These are phyloP conservation scores for Magnaporthiopsis rhizophila DNA, from an alignment of 2,329 filamentous ascomycete species.

Conservation along the genomic window DNA sequence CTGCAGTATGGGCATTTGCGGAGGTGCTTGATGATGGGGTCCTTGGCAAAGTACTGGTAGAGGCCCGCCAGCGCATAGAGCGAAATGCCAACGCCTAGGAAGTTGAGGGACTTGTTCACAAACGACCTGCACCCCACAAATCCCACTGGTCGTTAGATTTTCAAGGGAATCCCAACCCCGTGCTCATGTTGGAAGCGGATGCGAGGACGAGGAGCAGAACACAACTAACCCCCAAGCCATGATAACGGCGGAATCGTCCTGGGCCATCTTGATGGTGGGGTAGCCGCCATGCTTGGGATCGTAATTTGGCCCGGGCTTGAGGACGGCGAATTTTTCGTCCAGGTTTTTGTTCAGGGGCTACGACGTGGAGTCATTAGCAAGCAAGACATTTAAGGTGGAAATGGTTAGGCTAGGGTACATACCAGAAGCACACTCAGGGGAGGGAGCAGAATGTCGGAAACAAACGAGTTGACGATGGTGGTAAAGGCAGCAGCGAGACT, in stretches of 20 bases:
- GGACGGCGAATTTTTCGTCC: slow-evolving; percentile 64
- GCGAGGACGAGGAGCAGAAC: not conserved
- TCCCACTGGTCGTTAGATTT: not conserved
- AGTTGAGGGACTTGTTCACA: slow-evolving; percentile 56
- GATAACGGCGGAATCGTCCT: slow-evolving; percentile 63
- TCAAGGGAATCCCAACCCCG: not conserved
- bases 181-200: not conserved
- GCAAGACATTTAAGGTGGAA: not conserved
- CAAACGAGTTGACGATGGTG: slow-evolving; percentile 62
- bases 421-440: slow-evolving; percentile 56
- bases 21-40: slow-evolving; percentile 63
- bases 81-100: slow-evolving; percentile 55
- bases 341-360: slow-evolving; percentile 60
- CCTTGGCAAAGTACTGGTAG: slow-evolving; percentile 53
- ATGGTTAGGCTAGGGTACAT: not conserved
- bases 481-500: slow-evolving; percentile 66
- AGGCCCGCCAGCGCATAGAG: slow-evolving; percentile 56
- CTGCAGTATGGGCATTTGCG: slow-evolving; percentile 62
- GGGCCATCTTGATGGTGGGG: slow-evolving; percentile 61
- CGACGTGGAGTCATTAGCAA: not conserved
- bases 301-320: slow-evolving; percentile 49
- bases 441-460: slow-evolving; percentile 62
- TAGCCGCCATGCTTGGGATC: slow-evolving; percentile 44
- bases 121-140: slow-evolving; percentile 38
- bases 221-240: slow-evolving; percentile 57